Percentiles rank a stretch among this genome's conserved stretches.
phyloP scores from a whole-genome alignment of 2,329 filamentous ascomycete species.

The Emmonsiellopsis sp. region DNA sequence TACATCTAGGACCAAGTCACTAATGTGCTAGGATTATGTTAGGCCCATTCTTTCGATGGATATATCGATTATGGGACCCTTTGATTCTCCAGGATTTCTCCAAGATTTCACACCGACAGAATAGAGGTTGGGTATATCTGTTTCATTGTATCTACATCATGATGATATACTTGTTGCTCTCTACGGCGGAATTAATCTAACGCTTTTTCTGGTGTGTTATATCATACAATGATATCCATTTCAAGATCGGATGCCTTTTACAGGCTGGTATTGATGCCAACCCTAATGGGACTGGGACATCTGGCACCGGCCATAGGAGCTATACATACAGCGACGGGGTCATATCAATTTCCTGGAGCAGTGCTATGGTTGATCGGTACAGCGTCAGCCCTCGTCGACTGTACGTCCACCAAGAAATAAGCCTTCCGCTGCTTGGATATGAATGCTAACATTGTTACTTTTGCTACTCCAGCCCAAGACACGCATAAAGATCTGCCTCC shows the following conservation, averaged over 20 bases:
- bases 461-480: not conserved
- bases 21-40: too few species aligned
- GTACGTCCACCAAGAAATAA: not conserved
- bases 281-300: slow-evolving; percentile 1
- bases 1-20: too few species aligned
- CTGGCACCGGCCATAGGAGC: slow-evolving; percentile 4
- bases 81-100: too few species aligned
- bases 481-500: not conserved
- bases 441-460: not conserved
- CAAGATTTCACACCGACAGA: too few species aligned
- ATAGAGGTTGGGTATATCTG: too few species aligned
- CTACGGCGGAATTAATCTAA: too few species aligned
- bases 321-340: not conserved
- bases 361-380: not conserved
- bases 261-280: not conserved
- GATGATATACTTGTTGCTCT: too few species aligned
- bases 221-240: not conserved
- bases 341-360: not conserved
- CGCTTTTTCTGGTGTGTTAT: too few species aligned
- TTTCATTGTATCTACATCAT: too few species aligned
- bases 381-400: not conserved
- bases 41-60: too few species aligned
- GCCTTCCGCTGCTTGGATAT: not conserved
- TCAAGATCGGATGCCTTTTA: not conserved
- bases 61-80: too few species aligned